A percentile compares a stretch with the other conserved stretches of the same genome.
Conservation (phyloP, 345 rosid genomes). For the Citropsis articulata region DNA sequence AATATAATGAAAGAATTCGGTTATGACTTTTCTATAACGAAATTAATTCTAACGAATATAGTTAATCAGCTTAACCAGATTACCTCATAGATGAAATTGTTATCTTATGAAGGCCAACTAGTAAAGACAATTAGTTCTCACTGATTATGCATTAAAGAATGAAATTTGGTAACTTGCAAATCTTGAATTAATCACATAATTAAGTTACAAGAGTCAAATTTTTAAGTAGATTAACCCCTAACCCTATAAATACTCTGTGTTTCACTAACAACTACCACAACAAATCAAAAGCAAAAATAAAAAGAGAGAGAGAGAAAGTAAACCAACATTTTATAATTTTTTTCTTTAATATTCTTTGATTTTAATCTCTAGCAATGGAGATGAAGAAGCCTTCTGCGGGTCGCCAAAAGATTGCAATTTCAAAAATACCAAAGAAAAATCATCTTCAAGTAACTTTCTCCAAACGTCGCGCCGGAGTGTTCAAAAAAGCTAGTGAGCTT, state of each 20-base stretch:
- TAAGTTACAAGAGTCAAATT: not conserved
- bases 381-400: constrained; percentile 24
- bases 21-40: not conserved
- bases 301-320: no score
- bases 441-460: constrained; percentile 58
- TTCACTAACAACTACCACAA: not conserved
- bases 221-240: not conserved
- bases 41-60: not conserved
- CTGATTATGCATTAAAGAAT: constrained; percentile 2
- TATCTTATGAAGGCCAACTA: not conserved
- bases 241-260: constrained; percentile 9
- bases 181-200: constrained; percentile 12
- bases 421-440: constrained; percentile 30
- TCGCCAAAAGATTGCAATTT: constrained; percentile 27
- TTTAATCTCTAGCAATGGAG: constrained; percentile 7
- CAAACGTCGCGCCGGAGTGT: constrained; percentile 45
- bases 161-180: constrained; percentile 19
- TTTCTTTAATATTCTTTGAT: no score
- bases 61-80: no score
- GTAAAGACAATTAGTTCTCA: constrained; percentile 1
- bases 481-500: constrained; percentile 60
- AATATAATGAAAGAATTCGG: not conserved
- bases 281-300: not conserved
- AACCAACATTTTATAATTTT: not conserved
- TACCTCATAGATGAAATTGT: no score